Base-by-base conservation (phyloP, 148 eudicot species). In the Polygonum maritimum region DNA sequence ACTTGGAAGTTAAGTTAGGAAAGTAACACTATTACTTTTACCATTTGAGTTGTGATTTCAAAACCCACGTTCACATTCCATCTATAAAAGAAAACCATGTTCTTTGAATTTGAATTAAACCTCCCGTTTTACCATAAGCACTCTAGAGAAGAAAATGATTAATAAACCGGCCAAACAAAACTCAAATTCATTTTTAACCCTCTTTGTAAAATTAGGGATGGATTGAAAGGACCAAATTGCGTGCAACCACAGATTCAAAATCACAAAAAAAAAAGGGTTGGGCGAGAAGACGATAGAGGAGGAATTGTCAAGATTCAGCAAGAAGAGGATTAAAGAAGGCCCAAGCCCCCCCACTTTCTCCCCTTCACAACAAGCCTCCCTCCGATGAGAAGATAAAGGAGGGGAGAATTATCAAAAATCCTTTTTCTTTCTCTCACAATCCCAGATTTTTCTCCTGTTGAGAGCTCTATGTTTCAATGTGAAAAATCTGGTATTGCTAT, bases 401-500 rank as follows among this genome's bases (percentile, higher is more conserved):
- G 45, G 71, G 71, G 45, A 67, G 45, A 67, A 67, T 67, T 15
- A 67, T 67, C 21, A 36, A 62, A 62, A 54, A 62, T 9, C 14
- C 45, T 15, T 22, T 47, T 69, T 33, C 35, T 62, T 45, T 40
- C 49, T 36, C 71, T 38, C 71, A 38, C 71, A 67, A 67, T 31
- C 71, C 71, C 71, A 35, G 45, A 67, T 67, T 35, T 67, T 67
- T 67, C 71, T 67, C 44, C 45, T 67, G 71, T 63, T 63, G 70
- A 9, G 39, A 13, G 40, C 35, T 63, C 40, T 67, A 15, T 67
- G 71, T 14, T 67, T 15, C 44, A 67, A 36, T 67, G 71, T 67
- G 71, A 67, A 67, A 63, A 67, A 67, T 36, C 71, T 67, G 45
- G 11, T 9, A 67, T 67, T 67, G 71, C n/a, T 67, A 36, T 13